These are phyloP conservation scores for Croton laevigatus DNA, from an alignment of 441 rosid genomes.

Conservation along the genomic window DNA sequence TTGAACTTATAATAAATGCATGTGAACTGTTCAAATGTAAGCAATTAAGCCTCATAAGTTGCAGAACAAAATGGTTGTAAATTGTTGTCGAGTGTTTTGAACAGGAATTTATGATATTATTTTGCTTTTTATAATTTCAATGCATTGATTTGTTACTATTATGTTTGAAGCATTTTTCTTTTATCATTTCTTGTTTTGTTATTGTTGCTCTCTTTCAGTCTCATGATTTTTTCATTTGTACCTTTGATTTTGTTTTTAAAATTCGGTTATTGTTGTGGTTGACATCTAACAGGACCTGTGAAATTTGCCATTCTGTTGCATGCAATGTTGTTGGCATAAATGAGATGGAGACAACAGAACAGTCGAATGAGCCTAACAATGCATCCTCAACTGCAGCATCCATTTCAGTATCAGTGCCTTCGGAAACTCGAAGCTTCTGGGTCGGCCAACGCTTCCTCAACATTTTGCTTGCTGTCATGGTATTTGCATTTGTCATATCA, in stretches of 20 bases:
- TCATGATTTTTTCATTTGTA: neutral
- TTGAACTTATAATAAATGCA: conserved; percentile 9
- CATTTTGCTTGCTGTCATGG: conserved; percentile 54
- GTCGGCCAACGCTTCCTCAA: conserved; percentile 49
- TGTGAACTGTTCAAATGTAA: neutral
- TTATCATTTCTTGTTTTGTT: too few relatives aligned
- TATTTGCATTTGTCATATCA: conserved; percentile 52
- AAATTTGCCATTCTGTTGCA: conserved; percentile 55
- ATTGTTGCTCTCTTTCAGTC: neutral
- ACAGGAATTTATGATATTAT: too few relatives aligned
- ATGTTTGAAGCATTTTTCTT: too few relatives aligned
- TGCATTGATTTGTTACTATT: too few relatives aligned
- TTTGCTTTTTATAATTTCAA: too few relatives aligned
- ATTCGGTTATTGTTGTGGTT: conserved; percentile 3
- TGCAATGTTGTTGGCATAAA: conserved; percentile 38
- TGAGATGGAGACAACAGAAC: conserved; percentile 31
- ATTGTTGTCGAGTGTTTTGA: neutral
- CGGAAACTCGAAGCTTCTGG: conserved; percentile 45
- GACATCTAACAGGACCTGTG: conserved; percentile 58
- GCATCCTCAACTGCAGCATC: conserved; percentile 5
- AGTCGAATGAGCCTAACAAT: conserved; percentile 27
- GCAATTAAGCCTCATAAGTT: conserved; percentile 2
- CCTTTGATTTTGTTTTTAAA: neutral
- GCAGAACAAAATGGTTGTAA: neutral
- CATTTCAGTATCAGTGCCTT: conserved; percentile 22